Conservation (phyloP, 768 basidiomycete genomes). For the Chalciporus chontae region DNA sequence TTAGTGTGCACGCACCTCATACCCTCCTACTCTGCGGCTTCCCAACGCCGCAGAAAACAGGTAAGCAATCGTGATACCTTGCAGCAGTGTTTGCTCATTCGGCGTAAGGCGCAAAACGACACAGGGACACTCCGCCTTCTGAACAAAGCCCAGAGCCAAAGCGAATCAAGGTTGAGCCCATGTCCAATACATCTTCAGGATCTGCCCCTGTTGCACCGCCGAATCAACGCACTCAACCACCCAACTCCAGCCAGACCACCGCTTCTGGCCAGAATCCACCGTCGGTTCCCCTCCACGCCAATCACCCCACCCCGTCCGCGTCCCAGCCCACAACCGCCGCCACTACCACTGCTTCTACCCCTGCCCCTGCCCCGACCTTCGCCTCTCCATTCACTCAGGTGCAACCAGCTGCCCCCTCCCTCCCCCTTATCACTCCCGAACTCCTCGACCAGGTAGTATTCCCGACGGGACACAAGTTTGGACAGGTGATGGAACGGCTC, state of each 20-base stretch:
- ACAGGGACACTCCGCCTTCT: conserved; percentile 35
- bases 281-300: not conserved
- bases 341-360: not conserved
- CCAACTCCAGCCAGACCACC: conserved; percentile 6
- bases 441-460: conserved; percentile 16
- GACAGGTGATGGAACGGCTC: conserved; percentile 24
- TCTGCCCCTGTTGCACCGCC: conserved; percentile 23
- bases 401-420: conserved; percentile 8
- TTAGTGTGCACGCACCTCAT: conserved; percentile 45
- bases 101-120: conserved; percentile 39
- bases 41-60: conserved; percentile 31
- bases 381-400: conserved; percentile 8
- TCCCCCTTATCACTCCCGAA: not conserved
- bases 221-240: conserved; percentile 21
- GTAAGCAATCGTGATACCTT: conserved; percentile 20
- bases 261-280: conserved; percentile 5
- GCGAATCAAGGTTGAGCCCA: conserved; percentile 29
- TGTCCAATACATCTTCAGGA: conserved; percentile 16
- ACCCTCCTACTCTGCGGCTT: conserved; percentile 47
- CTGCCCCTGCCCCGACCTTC: conserved; percentile 7
- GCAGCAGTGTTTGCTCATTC: conserved; percentile 10
- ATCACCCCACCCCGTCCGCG: not conserved
- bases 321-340: conserved; percentile 7
- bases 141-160: conserved; percentile 46
- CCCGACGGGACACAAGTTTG: conserved; percentile 12